phyloP scores from a whole-genome alignment of 148 eudicot species.

The Nepenthes gracilis region DNA sequence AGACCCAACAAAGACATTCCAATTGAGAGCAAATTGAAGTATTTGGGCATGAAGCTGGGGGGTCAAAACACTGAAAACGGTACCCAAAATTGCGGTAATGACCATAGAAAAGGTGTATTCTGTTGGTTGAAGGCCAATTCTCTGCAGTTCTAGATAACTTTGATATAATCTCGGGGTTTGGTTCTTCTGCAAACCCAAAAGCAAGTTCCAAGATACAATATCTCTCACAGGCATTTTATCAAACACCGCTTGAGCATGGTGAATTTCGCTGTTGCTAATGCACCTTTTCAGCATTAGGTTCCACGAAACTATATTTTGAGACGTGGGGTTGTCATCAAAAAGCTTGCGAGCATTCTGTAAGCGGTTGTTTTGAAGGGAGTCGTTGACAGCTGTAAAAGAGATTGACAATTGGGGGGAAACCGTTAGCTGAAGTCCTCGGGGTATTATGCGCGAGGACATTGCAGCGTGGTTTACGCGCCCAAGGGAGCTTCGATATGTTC shows the following conservation, averaged over 20 bases:
- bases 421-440: slow-evolving; percentile 1
- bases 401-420: slow-evolving; percentile 16
- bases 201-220: slow-evolving; percentile 64
- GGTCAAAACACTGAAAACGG: slow-evolving; percentile 23
- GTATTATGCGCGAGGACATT: neutral
- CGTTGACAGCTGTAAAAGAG: slow-evolving; percentile 29
- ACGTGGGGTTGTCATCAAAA: slow-evolving; percentile 32
- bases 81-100: slow-evolving; percentile 27
- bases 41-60: slow-evolving; percentile 62
- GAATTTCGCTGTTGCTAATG: slow-evolving; percentile 19
- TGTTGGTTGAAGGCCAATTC: slow-evolving; percentile 31
- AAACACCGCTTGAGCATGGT: slow-evolving; percentile 43
- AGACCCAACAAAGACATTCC: slow-evolving; percentile 44
- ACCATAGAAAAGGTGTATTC: slow-evolving; percentile 46
- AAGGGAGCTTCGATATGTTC: too few relatives aligned
- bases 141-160: slow-evolving; percentile 25
- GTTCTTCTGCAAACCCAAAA: slow-evolving; percentile 36
- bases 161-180: slow-evolving; percentile 13
- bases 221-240: slow-evolving; percentile 66
- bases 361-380: slow-evolving; percentile 19
- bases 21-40: slow-evolving; percentile 20
- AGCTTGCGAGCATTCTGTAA: slow-evolving; percentile 31
- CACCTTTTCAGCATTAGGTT: slow-evolving; percentile 40
- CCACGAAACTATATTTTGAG: slow-evolving; percentile 47
- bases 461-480: neutral